Percentiles rank a stretch among this genome's conserved stretches.
Evolutionary conservation across 2,329 filamentous ascomycete species (phyloP).

Genomic region (Fusarium beomiforme): DNA sequence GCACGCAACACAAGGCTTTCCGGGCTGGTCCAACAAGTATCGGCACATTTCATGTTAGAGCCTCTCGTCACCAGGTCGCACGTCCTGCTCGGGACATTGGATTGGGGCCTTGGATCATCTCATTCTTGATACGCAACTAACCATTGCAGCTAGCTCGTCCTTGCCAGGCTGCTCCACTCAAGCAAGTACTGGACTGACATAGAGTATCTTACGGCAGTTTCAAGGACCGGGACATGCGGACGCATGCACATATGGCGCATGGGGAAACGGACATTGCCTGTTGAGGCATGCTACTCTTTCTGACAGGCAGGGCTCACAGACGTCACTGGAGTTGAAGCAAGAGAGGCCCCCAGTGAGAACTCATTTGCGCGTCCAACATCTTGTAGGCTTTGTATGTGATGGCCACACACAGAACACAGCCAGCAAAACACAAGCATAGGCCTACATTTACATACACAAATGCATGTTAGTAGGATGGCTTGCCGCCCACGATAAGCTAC

Average conservation of each 20-base stretch:
- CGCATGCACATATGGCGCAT: slow-evolving; percentile 22
- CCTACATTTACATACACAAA: slow-evolving; percentile 36
- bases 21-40: slow-evolving; percentile 24
- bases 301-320: slow-evolving; percentile 12
- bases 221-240: slow-evolving; percentile 19
- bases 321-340: slow-evolving; percentile 17
- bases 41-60: slow-evolving; percentile 32
- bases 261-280: slow-evolving; percentile 13
- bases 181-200: slow-evolving; percentile 19
- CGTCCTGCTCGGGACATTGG: slow-evolving; percentile 24
- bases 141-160: slow-evolving; percentile 10
- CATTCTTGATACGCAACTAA: slow-evolving; percentile 13
- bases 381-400: slow-evolving; percentile 29
- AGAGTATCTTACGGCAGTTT: slow-evolving; percentile 22
- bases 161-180: slow-evolving; percentile 25
- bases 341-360: slow-evolving; percentile 17
- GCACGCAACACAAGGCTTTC: slow-evolving; percentile 25
- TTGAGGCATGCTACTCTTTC: slow-evolving; percentile 6
- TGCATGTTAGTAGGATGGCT: slow-evolving; percentile 30
- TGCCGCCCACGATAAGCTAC: slow-evolving; percentile 23
- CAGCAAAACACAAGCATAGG: slow-evolving; percentile 36
- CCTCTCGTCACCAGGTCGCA: slow-evolving; percentile 26
- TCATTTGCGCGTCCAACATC: slow-evolving; percentile 31
- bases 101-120: slow-evolving; percentile 12
- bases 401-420: slow-evolving; percentile 24